Conservation (phyloP, 306 rosid genomes). For the Fragaria vesca region DNA sequence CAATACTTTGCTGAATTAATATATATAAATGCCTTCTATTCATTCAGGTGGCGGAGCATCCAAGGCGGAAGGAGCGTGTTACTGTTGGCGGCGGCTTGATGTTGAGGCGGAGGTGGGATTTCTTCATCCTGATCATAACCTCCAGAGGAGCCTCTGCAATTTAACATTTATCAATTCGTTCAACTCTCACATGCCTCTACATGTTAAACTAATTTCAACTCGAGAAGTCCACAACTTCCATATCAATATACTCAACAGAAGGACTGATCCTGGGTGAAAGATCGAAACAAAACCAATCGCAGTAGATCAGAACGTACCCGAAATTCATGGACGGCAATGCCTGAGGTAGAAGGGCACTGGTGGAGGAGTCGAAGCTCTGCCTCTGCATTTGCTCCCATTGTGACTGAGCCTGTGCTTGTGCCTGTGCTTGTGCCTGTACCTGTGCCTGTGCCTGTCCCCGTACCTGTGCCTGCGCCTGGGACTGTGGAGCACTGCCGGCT, state of each 20-base stretch:
- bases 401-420: not conserved
- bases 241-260: not conserved
- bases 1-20: not conserved
- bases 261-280: not conserved
- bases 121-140: not conserved
- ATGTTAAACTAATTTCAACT: not conserved
- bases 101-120: not conserved
- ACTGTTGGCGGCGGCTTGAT: not conserved
- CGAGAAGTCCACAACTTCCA: not conserved
- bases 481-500: slow-evolving; percentile 23
- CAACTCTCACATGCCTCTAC: not conserved
- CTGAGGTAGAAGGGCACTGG: slow-evolving; percentile 28
- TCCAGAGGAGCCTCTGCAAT: slow-evolving; percentile 3
- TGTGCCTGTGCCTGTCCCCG: slow-evolving; percentile 31
- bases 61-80: slow-evolving; percentile 46
- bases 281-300: not conserved
- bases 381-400: slow-evolving; percentile 23
- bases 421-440: slow-evolving; percentile 1
- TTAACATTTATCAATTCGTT: not conserved
- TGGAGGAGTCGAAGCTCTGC: slow-evolving; percentile 25
- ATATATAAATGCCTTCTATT: slow-evolving; percentile 17
- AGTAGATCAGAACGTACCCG: slow-evolving; percentile 34
- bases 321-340: slow-evolving; percentile 38
- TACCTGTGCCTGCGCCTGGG: slow-evolving; percentile 25
- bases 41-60: slow-evolving; percentile 53